A percentile compares a stretch with the other conserved stretches of the same genome.
Conservation (phyloP, 805 yeast species). For the Starmerella floricola region DNA sequence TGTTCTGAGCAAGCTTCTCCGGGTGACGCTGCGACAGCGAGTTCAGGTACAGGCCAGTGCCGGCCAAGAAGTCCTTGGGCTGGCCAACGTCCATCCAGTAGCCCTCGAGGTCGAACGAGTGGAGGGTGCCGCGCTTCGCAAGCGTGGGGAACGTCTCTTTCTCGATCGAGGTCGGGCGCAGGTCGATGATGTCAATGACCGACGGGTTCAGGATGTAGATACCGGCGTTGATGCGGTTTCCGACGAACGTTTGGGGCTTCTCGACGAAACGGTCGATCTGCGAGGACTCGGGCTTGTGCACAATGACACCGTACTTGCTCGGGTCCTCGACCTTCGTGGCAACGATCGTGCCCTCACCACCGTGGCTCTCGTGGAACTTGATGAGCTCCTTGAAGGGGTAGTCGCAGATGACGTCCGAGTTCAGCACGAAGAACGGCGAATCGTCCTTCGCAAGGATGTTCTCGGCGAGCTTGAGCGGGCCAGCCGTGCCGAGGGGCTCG, state of each 20-base stretch:
- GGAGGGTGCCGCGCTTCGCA: constrained; percentile 77
- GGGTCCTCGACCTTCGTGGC: constrained; percentile 99
- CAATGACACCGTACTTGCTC: constrained; percentile 98
- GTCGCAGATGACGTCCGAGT: constrained; percentile 97
- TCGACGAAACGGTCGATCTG: constrained; percentile 97
- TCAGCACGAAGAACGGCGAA: constrained; percentile 92
- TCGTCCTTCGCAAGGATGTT: constrained; percentile 84
- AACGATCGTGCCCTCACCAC: constrained; percentile 96
- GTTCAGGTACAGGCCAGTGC: constrained; percentile 83
- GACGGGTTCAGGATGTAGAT: constrained; percentile 94
- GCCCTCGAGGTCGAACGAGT: constrained; percentile 95
- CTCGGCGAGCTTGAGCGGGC: constrained; percentile 97
- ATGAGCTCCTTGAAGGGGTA: constrained; percentile 92
- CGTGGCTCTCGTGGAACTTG: constrained; percentile 86
- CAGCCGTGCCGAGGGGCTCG: constrained; percentile 99
- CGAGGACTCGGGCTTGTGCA: constrained; percentile 88
- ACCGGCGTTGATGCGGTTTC: constrained; percentile 99
- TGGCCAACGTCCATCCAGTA: constrained; percentile 99
- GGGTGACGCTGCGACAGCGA: constrained; percentile 75
- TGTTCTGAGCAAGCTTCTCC: constrained; percentile 48
- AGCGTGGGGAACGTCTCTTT: constrained; percentile 98
- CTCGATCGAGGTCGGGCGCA: constrained; percentile 98
- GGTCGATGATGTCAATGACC: constrained; percentile 89
- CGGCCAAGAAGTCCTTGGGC: constrained; percentile 98
- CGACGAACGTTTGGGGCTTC: constrained; percentile 98